Conservation (phyloP, 2,329 filamentous ascomycete genomes). For the Aspergillus sp. region DNA sequence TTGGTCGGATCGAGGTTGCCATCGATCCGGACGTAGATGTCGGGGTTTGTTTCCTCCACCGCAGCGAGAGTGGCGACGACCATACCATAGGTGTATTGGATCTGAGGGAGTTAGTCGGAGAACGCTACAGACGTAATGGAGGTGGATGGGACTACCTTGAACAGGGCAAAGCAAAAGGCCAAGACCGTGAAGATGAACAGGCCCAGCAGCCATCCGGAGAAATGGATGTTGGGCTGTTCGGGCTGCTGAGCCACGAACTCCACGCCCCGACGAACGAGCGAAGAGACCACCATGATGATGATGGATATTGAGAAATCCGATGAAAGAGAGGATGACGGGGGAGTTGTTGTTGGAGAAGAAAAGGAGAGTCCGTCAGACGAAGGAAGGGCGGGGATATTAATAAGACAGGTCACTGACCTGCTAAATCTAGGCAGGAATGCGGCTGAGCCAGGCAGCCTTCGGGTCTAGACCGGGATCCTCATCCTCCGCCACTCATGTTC, state of each 20-base stretch:
- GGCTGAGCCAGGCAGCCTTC: constrained; percentile 8
- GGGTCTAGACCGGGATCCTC: too few species aligned
- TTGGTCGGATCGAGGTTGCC: constrained; percentile 31
- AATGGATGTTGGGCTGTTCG: constrained; percentile 10
- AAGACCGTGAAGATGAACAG: constrained; percentile 28
- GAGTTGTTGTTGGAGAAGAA: constrained; percentile 7
- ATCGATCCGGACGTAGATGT: constrained; percentile 53
- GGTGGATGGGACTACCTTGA: constrained; percentile 24
- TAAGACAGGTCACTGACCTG: neutral
- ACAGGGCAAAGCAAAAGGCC: constrained; percentile 22
- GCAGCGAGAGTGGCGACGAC: constrained; percentile 63
- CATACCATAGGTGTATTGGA: constrained; percentile 58
- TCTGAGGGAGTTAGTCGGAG: constrained; percentile 21
- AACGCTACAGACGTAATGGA: neutral
- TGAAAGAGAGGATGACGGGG: neutral
- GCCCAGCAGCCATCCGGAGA: constrained; percentile 26
- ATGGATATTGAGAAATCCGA: neutral
- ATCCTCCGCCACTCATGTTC: too few species aligned
- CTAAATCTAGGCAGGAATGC: constrained; percentile 8
- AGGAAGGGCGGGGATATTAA: neutral
- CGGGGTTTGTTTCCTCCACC: constrained; percentile 60
- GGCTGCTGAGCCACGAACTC: constrained; percentile 24
- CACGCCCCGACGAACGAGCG: constrained; percentile 37
- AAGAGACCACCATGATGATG: constrained; percentile 24
- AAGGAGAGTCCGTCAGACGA: neutral